Conservation (phyloP, 768 basidiomycete species). For the Brasilioporus rufonigricans region DNA sequence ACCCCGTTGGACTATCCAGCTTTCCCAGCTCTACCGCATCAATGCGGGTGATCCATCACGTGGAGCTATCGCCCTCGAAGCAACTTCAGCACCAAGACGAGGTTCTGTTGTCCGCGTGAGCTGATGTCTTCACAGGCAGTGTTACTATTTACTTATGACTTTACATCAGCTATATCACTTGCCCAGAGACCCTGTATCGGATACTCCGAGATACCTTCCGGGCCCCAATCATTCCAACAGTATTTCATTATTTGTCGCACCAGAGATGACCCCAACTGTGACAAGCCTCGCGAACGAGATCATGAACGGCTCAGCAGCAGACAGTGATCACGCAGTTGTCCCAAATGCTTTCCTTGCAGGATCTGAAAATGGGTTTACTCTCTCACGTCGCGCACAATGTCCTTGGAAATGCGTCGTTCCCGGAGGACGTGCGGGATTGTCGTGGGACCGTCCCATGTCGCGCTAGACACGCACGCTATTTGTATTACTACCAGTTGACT, state of each 20-base stretch:
- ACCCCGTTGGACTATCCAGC: slow-evolving; percentile 25
- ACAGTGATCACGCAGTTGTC: neutral
- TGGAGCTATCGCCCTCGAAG: slow-evolving; percentile 62
- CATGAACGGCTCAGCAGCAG: neutral
- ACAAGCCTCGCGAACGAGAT: neutral
- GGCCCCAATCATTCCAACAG: slow-evolving; percentile 1
- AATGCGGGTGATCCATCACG: slow-evolving; percentile 71
- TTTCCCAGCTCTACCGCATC: slow-evolving; percentile 52
- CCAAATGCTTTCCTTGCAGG: slow-evolving; percentile 40
- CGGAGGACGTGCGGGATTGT: slow-evolving; percentile 28
- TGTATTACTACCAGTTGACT: too few relatives aligned
- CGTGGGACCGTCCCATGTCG: slow-evolving; percentile 6
- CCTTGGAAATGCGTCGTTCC: slow-evolving; percentile 44
- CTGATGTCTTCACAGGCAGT: neutral
- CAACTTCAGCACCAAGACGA: slow-evolving; percentile 45
- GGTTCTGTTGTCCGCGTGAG: slow-evolving; percentile 55
- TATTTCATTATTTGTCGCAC: slow-evolving; percentile 25
- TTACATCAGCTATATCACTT: slow-evolving; percentile 43
- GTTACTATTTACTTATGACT: neutral
- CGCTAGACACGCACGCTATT: too few relatives aligned
- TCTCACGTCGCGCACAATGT: slow-evolving; percentile 32
- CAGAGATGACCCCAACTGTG: slow-evolving; percentile 14
- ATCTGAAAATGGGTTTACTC: slow-evolving; percentile 54
- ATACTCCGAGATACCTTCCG: neutral
- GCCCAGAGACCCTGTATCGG: slow-evolving; percentile 21